A percentile compares a stretch with the other conserved stretches of the same genome.
These are phyloP conservation scores for Aschersonia sp. DNA, from an alignment of 2,329 filamentous ascomycete genomes.

Conservation along the genomic window DNA sequence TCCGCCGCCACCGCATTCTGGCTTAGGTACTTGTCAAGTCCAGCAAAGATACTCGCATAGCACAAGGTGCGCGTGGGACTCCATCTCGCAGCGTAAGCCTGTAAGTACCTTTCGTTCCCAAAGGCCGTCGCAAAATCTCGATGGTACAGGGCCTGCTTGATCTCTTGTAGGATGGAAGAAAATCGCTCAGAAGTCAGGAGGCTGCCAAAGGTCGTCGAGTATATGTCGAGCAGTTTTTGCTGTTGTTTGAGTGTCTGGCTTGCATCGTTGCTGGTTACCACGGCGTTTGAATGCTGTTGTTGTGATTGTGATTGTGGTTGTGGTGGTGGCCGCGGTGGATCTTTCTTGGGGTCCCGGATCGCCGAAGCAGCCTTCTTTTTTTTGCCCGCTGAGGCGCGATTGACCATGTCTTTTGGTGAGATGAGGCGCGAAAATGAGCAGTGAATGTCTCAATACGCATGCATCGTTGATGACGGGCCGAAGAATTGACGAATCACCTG, in stretches of 20 bases:
- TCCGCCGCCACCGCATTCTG: neutral
- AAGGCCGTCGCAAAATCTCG: constrained; percentile 78
- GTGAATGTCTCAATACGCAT: too few species aligned
- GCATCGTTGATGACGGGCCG: too few species aligned
- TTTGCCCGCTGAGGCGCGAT: too few species aligned
- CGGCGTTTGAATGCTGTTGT: neutral
- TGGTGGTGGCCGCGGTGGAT: neutral
- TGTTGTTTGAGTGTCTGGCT: constrained; percentile 22
- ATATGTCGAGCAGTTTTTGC: constrained; percentile 60
- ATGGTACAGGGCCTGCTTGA: constrained; percentile 76
- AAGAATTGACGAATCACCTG: too few species aligned
- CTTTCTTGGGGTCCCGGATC: too few species aligned
- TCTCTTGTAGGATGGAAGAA: constrained; percentile 51
- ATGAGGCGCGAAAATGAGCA: too few species aligned
- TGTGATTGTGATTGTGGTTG: neutral
- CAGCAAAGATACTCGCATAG: constrained; percentile 48
- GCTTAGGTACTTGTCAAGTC: constrained; percentile 18
- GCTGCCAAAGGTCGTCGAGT: constrained; percentile 46
- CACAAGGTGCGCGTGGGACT: constrained; percentile 74
- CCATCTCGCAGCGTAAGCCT: constrained; percentile 81
- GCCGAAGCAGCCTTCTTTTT: too few species aligned
- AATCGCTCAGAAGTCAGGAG: constrained; percentile 33
- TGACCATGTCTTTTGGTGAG: too few species aligned
- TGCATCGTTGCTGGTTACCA: neutral
- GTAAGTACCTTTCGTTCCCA: constrained; percentile 52